Conservation (phyloP, 1,139 yeast genomes). For the Debaryomyces sp. region DNA sequence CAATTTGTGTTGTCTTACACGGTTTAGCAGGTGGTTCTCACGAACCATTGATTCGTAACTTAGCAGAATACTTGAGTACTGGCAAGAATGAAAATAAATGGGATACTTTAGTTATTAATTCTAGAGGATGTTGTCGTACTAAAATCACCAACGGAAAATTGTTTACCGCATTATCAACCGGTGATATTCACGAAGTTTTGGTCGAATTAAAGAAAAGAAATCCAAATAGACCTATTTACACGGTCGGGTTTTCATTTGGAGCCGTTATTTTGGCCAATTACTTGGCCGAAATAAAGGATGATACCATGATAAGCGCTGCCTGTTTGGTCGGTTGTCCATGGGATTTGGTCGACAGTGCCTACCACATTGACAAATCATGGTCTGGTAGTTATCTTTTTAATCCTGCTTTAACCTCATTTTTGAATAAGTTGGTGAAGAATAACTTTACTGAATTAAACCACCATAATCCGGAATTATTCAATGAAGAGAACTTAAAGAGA, state of each 20-base stretch:
- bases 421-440: slow-evolving; percentile 61
- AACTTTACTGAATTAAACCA: slow-evolving; percentile 57
- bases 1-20: slow-evolving; percentile 72
- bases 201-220: slow-evolving; percentile 54
- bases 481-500: slow-evolving; percentile 33
- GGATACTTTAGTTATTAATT: slow-evolving; percentile 76
- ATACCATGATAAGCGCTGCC: slow-evolving; percentile 62
- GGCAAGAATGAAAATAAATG: slow-evolving; percentile 25
- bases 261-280: slow-evolving; percentile 78
- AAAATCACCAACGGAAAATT: slow-evolving; percentile 73
- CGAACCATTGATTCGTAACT: slow-evolving; percentile 79
- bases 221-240: slow-evolving; percentile 75
- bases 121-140: slow-evolving; percentile 88
- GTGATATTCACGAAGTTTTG: slow-evolving; percentile 66
- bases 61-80: slow-evolving; percentile 39
- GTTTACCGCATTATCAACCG: slow-evolving; percentile 75
- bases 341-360: slow-evolving; percentile 69
- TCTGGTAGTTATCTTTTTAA: slow-evolving; percentile 66
- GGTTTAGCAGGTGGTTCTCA: slow-evolving; percentile 95
- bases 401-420: slow-evolving; percentile 66
- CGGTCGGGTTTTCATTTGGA: slow-evolving; percentile 89
- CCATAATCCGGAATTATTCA: slow-evolving; percentile 35
- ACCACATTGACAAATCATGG: slow-evolving; percentile 52
- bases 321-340: slow-evolving; percentile 77
- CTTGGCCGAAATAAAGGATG: slow-evolving; percentile 56